A percentile compares a stretch with the other conserved stretches of the same genome.
These are phyloP conservation scores for Alternaria consortialis DNA, from an alignment of 2,329 filamentous ascomycete genomes.

Conservation along the genomic window DNA sequence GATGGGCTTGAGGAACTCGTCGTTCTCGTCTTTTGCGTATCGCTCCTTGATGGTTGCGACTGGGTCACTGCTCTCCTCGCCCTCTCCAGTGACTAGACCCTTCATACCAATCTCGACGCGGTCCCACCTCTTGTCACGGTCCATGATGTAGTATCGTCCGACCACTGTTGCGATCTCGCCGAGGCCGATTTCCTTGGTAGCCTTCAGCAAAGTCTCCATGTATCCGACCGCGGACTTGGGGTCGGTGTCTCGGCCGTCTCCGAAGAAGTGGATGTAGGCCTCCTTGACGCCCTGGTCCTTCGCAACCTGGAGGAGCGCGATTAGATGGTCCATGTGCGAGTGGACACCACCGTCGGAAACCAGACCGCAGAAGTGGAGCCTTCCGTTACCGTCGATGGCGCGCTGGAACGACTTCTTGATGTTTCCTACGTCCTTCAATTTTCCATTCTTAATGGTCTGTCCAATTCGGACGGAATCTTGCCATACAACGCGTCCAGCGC, in stretches of 20 bases:
- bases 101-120: slow-evolving; percentile 89
- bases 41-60: slow-evolving; percentile 86
- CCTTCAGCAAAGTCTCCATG: slow-evolving; percentile 84
- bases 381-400: slow-evolving; percentile 87
- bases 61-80: slow-evolving; percentile 84
- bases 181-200: slow-evolving; percentile 81
- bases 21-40: slow-evolving; percentile 87
- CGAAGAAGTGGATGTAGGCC: slow-evolving; percentile 99
- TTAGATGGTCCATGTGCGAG: slow-evolving; percentile 92
- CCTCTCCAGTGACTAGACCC: slow-evolving; percentile 84
- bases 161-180: slow-evolving; percentile 93
- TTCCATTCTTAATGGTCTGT: slow-evolving; percentile 84
- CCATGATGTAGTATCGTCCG: slow-evolving; percentile 98
- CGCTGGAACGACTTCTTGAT: slow-evolving; percentile 80
- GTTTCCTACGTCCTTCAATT: slow-evolving; percentile 78
- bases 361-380: slow-evolving; percentile 90
- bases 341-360: slow-evolving; percentile 97
- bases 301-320: slow-evolving; percentile 85
- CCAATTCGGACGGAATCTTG: slow-evolving; percentile 95
- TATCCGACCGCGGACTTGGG: slow-evolving; percentile 91
- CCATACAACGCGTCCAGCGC: slow-evolving; percentile 96
- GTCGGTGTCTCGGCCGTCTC: slow-evolving; percentile 96
- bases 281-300: slow-evolving; percentile 87
- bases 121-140: slow-evolving; percentile 99
- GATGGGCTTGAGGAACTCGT: slow-evolving; percentile 98